phyloP scores from a whole-genome alignment of 75 land plant species.

The Selaginella moellendorffii region DNA sequence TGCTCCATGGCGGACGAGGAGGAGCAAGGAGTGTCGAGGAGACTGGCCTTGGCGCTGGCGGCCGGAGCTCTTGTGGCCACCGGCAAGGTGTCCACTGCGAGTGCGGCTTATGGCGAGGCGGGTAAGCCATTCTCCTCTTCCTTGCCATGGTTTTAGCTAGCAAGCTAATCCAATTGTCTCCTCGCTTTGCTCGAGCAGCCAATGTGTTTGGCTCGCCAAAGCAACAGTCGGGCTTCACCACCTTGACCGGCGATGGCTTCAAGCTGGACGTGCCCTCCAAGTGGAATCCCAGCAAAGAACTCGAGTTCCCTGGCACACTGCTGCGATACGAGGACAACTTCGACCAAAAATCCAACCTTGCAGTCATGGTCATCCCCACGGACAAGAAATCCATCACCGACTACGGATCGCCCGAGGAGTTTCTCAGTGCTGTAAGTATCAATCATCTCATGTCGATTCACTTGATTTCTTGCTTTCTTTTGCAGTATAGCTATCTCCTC shows the following conservation, averaged over 20 bases:
- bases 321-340: slow-evolving; percentile 94
- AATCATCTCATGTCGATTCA: neutral
- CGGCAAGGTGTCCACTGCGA: slow-evolving; percentile 59
- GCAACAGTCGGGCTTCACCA: slow-evolving; percentile 61
- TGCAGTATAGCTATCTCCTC: slow-evolving; percentile 71
- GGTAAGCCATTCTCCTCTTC: slow-evolving; percentile 30
- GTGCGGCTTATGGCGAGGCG: slow-evolving; percentile 91
- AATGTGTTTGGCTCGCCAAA: slow-evolving; percentile 86
- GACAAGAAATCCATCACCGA: slow-evolving; percentile 77
- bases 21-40: slow-evolving; percentile 34
- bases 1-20: slow-evolving; percentile 11
- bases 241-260: slow-evolving; percentile 69
- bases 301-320: slow-evolving; percentile 80
- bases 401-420: slow-evolving; percentile 79
- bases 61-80: slow-evolving; percentile 58
- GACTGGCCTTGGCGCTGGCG: slow-evolving; percentile 57
- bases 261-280: slow-evolving; percentile 66
- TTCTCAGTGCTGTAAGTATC: slow-evolving; percentile 44
- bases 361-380: slow-evolving; percentile 55
- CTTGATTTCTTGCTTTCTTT: neutral
- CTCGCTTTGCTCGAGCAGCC: slow-evolving; percentile 30
- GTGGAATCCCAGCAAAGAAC: slow-evolving; percentile 97
- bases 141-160: neutral
- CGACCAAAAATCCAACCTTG: slow-evolving; percentile 55
- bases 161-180: neutral